These are phyloP conservation scores for Curvularia lunata DNA, from an alignment of 2,329 filamentous ascomycete species.

Conservation along the genomic window DNA sequence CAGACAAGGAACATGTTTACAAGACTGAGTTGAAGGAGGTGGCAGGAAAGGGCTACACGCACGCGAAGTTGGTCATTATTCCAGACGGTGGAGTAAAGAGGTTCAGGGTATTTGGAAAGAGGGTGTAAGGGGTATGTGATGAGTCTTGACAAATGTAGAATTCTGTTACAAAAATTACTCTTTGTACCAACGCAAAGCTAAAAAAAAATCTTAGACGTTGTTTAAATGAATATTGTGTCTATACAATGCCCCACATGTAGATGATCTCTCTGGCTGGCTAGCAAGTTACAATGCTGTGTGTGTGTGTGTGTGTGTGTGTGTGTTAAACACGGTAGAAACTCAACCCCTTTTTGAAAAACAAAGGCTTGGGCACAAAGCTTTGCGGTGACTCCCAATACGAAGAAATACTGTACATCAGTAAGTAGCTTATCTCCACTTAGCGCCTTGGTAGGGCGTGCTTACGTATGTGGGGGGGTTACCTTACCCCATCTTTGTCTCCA, in stretches of 20 bases:
- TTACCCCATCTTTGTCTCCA: background rate
- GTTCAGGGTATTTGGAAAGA: constrained; percentile 74
- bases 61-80: constrained; percentile 90
- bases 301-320: too few relatives aligned
- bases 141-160: background rate
- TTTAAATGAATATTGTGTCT: background rate
- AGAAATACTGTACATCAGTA: background rate
- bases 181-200: background rate
- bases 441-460: constrained; percentile 8
- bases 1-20: constrained; percentile 76
- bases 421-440: background rate
- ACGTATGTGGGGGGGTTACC: background rate
- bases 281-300: background rate
- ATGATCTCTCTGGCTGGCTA: background rate
- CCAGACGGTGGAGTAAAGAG: constrained; percentile 93
- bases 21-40: constrained; percentile 53
- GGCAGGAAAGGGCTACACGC: constrained; percentile 70
- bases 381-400: too few relatives aligned
- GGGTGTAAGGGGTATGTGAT: constrained; percentile 15
- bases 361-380: background rate
- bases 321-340: background rate
- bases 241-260: background rate
- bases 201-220: background rate
- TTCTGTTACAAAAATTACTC: background rate
- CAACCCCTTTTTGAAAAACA: background rate